Evolutionary conservation across 1,139 yeast genomes (phyloP).

Genomic region (Suhomyces chickasaworum): DNA sequence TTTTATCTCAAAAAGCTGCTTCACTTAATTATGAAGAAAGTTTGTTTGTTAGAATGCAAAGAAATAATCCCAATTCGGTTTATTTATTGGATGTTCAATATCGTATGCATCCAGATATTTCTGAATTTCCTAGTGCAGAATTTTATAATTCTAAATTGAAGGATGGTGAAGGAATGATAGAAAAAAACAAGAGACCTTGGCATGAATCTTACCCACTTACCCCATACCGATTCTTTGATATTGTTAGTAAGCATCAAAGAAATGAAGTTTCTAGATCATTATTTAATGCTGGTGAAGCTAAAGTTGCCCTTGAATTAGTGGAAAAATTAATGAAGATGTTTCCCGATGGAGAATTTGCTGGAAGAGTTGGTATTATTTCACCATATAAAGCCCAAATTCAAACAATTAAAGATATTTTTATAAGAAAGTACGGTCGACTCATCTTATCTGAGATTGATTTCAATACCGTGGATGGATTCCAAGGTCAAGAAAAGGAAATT

Average conservation of each 20-base stretch:
- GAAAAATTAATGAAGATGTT: constrained; percentile 52
- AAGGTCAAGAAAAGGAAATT: constrained; percentile 96
- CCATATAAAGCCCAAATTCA: constrained; percentile 90
- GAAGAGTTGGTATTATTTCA: constrained; percentile 86
- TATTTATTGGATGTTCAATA: constrained; percentile 90
- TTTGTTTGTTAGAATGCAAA: constrained; percentile 91
- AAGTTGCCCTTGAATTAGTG: constrained; percentile 70
- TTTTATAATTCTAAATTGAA: constrained; percentile 73
- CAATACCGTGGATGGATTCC: constrained; percentile 96
- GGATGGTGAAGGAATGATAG: constrained; percentile 75
- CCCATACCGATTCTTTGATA: constrained; percentile 82
- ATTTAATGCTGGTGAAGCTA: constrained; percentile 70
- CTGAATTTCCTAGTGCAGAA: constrained; percentile 80
- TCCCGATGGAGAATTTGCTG: constrained; percentile 59
- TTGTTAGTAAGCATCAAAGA: constrained; percentile 63
- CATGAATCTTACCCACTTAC: constrained; percentile 55
- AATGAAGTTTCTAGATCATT: constrained; percentile 67
- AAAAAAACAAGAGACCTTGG: constrained; percentile 70
- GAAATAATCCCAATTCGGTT: constrained; percentile 58
- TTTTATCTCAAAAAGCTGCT: constrained; percentile 76
- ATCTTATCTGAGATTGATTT: constrained; percentile 76
- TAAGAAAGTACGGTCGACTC: constrained; percentile 58
- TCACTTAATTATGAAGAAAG: constrained; percentile 83
- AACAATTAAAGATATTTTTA: constrained; percentile 58
- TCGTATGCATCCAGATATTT: constrained; percentile 96